Evolutionary conservation across 257 asterid species (phyloP), one percentile per base, ranked within the genome.

Genomic region (Vinca minor): DNA sequence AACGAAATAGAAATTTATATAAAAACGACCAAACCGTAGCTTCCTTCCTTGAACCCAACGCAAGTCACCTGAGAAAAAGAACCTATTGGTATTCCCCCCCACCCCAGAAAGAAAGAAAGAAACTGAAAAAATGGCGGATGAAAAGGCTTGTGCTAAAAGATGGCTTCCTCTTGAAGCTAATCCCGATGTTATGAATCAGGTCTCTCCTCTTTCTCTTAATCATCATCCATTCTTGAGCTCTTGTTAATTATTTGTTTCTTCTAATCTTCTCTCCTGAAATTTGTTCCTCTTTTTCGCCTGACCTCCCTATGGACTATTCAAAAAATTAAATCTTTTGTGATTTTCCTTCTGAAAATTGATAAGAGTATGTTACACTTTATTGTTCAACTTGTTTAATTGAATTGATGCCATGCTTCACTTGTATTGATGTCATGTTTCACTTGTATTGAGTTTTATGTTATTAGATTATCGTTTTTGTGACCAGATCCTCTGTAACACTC

Each of bases 91-190:
- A 29, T 39, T 29, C n/a, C 5, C 5, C 28, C 54, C 23, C n/a
- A 3, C 5, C 29, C 52, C 23, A 39, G 26, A n/a, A n/a, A n/a
- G n/a, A n/a, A n/a, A n/a, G n/a, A n/a, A n/a, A n/a, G n/a, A n/a
- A n/a, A n/a, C n/a, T n/a, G n/a, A 3, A 34, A 34, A 49, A 58
- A 91, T 88, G 98, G 89, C 89, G 29, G 75, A 71, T 52, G 55
- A 47, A 38, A 60, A 17, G 39, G 31, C 82, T 64, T 63, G 83
- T 57, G 79, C 88, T 49, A 91, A 91, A 84, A 83, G 81, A 82
- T 91, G 98, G 98, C 95, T 91, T 78, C 98, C 98, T 73, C 95
- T 91, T 39, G 98, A 91, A 82, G 96, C 98, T 60, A 91, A 88
- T 69, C 98, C 96, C 5, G 98, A 91, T 67, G 83, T 88, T 54